Evolutionary conservation across 441 rosid species (phyloP), one percentile per base, ranked within the genome.

Genomic region (Gossypium trilobum): DNA sequence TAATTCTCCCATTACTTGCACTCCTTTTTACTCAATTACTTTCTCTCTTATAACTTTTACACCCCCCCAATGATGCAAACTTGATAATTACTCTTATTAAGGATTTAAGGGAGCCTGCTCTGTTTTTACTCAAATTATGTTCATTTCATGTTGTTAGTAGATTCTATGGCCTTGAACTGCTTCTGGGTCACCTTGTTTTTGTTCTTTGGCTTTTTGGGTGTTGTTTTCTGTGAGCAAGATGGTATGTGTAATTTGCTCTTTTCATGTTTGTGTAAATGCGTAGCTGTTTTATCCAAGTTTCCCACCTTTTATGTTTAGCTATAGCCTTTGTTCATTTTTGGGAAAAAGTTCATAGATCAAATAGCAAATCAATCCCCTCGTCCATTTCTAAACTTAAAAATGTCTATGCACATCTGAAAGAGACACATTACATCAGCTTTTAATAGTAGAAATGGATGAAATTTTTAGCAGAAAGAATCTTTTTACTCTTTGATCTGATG

Each of bases 221-320:
- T 72, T 75, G 77, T 78, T 68, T 78, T 86, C 84, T 84, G 88
- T 72, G 82, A 85, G 65, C 92, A 84, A 74, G 84, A 87, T 70
- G 95, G 98, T 90, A 83, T 14, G 79, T 58, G 2, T 66, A 55
- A 13, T 60, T 70, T 5, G 1, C 10, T 54, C 13, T 7, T 54
- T 54, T 7, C 59, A 17, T 19, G 59, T 54, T 54, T 19, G 25
- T 19, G 25, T 54, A 54, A 8, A 19, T 16, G 56, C 2, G 17
- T 5, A 16, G 56, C 56, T 51, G 56, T 5, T 14, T 51, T 51
- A 5, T 16, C 56, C 56, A 16, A 4, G 22, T 16, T 51, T 16
- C 56, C 19, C 10, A 5, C 56, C 16, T 16, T 51, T 16, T 19
- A 54, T 19, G 13, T 19, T 19, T 19, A 17, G 59, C 25, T 19